Percentiles rank a stretch among this genome's conserved stretches.
These are phyloP conservation scores for Vanderwaltozyma polyspora DNA, from an alignment of 805 yeast species.

Conservation along the genomic window DNA sequence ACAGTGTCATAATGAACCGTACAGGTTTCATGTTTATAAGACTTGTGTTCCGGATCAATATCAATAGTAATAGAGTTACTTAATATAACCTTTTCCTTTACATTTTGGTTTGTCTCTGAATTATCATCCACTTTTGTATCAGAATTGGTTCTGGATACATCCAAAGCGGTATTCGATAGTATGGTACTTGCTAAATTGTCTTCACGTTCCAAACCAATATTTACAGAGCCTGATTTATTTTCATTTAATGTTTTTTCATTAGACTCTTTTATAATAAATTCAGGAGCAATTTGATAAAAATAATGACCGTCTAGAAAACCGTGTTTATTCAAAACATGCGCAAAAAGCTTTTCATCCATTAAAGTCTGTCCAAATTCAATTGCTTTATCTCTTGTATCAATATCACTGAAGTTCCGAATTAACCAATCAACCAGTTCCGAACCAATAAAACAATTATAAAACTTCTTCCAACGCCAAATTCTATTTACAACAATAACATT, in stretches of 20 bases:
- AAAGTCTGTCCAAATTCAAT: constrained; percentile 64
- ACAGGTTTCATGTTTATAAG: constrained; percentile 67
- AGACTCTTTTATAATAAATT: constrained; percentile 27
- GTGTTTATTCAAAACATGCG: constrained; percentile 77
- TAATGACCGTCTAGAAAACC: constrained; percentile 87
- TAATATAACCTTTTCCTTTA: constrained; percentile 37
- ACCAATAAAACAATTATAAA: constrained; percentile 71
- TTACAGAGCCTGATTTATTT: constrained; percentile 1
- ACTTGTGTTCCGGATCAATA: constrained; percentile 60
- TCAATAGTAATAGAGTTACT: constrained; percentile 60
- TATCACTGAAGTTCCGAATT: constrained; percentile 64
- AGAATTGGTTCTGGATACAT: constrained; percentile 8
- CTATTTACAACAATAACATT: constrained; percentile 67
- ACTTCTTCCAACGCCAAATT: constrained; percentile 82
- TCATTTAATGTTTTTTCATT: background rate
- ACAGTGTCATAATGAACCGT: constrained; percentile 84
- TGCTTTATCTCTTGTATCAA: constrained; percentile 75
- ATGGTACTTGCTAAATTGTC: background rate
- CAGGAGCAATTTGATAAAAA: constrained; percentile 61
- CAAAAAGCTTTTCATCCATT: constrained; percentile 60
- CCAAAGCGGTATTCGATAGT: constrained; percentile 3
- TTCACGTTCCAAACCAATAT: constrained; percentile 4
- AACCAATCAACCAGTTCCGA: constrained; percentile 82
- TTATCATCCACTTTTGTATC: constrained; percentile 3
- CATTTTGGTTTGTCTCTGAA: background rate